Evolutionary conservation across 805 yeast genomes (phyloP).

Genomic region (Candida ulmi): DNA sequence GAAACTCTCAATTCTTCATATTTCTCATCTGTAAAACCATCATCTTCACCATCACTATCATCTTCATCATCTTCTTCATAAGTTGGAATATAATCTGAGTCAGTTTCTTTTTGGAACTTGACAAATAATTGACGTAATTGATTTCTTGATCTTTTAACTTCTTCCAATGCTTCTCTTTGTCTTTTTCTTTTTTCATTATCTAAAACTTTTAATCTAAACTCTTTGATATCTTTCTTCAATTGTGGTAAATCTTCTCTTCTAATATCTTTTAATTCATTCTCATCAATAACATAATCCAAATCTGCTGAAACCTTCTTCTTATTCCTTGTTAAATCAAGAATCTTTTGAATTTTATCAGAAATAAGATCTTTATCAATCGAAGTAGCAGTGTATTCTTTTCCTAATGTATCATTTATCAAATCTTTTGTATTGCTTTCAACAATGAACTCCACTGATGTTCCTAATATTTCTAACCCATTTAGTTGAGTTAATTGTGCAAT

Average conservation of each 20-base stretch:
- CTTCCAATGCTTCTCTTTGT: conserved; percentile 40
- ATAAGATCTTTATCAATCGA: not conserved
- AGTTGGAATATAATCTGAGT: conserved; percentile 5
- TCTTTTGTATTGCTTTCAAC: conserved; percentile 10
- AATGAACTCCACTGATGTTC: conserved; percentile 1
- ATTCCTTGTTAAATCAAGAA: conserved; percentile 4
- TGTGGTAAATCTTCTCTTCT: conserved; percentile 47
- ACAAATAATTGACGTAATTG: conserved; percentile 41
- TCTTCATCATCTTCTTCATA: conserved; percentile 21
- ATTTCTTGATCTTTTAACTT: conserved; percentile 41
- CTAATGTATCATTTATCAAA: conserved; percentile 8
- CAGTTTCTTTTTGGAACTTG: conserved; percentile 27
- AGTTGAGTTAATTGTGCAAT: conserved; percentile 1
- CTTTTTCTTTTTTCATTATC: conserved; percentile 47
- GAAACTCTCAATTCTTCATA: conserved; percentile 25
- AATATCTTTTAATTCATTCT: conserved; percentile 50
- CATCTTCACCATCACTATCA: conserved; percentile 14
- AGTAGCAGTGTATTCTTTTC: not conserved
- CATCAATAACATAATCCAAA: conserved; percentile 45
- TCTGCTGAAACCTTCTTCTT: not conserved
- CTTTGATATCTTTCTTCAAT: conserved; percentile 48
- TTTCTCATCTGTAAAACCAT: conserved; percentile 28
- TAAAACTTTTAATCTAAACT: conserved; percentile 50
- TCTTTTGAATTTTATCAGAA: conserved; percentile 1
- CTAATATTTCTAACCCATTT: not conserved